A percentile compares a stretch with the other conserved stretches of the same genome.
Conservation (phyloP, 1,284 basidiomycete genomes). For the Irpex sp. region DNA sequence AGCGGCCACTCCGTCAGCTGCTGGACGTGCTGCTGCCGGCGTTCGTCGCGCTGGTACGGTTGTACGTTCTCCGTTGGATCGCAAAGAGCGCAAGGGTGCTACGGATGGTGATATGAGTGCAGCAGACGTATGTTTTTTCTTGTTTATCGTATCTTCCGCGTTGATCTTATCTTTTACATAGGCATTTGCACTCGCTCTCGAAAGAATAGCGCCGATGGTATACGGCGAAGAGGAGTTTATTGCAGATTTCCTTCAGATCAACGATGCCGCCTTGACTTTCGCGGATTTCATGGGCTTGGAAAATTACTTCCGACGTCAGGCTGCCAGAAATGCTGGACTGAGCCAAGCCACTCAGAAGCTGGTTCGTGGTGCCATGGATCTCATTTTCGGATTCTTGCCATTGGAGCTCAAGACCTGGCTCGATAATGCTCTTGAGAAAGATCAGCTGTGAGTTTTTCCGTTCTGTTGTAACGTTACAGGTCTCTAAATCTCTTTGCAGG, state of each 20-base stretch:
- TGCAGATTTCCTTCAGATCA: conserved; percentile 87
- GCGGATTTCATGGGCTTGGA: conserved; percentile 96
- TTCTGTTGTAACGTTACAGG: neutral
- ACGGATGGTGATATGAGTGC: conserved; percentile 55
- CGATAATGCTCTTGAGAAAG: conserved; percentile 71
- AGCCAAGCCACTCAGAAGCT: conserved; percentile 73
- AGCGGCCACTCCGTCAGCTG: conserved; percentile 30
- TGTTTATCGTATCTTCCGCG: neutral
- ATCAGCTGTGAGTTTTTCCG: conserved; percentile 61
- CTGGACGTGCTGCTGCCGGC: conserved; percentile 44
- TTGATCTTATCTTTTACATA: conserved; percentile 25
- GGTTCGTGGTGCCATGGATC: conserved; percentile 83
- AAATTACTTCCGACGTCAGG: conserved; percentile 90
- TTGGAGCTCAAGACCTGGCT: conserved; percentile 82
- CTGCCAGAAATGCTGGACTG: conserved; percentile 65
- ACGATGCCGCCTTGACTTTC: conserved; percentile 84
- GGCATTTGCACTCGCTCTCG: conserved; percentile 73
- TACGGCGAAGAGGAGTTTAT: conserved; percentile 87
- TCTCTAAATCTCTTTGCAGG: conserved; percentile 34
- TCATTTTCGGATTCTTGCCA: conserved; percentile 92
- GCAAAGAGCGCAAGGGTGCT: conserved; percentile 57
- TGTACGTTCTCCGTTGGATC: conserved; percentile 65
- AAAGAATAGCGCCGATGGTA: conserved; percentile 73
- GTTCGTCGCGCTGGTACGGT: conserved; percentile 75
- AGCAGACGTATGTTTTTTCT: conserved; percentile 49